Evolutionary conservation across 1,284 basidiomycete genomes (phyloP).

Genomic region (Amylostereum areolatum): DNA sequence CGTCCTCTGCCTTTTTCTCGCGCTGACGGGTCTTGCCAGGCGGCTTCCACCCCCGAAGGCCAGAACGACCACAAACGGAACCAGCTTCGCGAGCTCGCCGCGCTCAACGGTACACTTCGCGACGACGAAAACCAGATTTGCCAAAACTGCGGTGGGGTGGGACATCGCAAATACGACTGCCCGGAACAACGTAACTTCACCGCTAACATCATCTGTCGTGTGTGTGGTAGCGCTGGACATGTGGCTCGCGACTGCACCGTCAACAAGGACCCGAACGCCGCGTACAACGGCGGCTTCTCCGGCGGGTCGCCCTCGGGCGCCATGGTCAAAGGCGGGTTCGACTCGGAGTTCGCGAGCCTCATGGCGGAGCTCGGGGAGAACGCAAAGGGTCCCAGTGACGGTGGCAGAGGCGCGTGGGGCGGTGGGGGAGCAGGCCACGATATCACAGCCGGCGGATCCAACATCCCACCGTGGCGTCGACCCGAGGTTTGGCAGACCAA

Average conservation of each 20-base stretch:
- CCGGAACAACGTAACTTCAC: conserved; percentile 95
- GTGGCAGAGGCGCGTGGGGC: conserved; percentile 53
- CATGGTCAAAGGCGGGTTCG: conserved; percentile 69
- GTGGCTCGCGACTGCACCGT: conserved; percentile 96
- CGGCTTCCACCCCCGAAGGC: conserved; percentile 97
- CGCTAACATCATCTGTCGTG: conserved; percentile 95
- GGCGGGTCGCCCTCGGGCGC: conserved; percentile 31
- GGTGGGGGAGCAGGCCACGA: conserved; percentile 58
- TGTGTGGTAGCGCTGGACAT: conserved; percentile 92
- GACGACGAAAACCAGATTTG: conserved; percentile 99
- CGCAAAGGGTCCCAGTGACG: conserved; percentile 51
- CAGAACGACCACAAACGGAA: conserved; percentile 99
- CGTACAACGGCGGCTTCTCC: conserved; percentile 15
- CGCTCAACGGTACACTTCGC: conserved; percentile 96
- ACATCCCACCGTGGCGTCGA: conserved; percentile 81
- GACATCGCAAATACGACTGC: conserved; percentile 96
- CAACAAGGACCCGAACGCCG: conserved; percentile 69
- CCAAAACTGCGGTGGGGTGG: conserved; percentile 94
- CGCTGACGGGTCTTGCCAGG: conserved; percentile 41
- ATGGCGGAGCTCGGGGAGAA: conserved; percentile 98
- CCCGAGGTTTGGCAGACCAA: conserved; percentile 74
- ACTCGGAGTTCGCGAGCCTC: conserved; percentile 94
- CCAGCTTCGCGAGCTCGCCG: conserved; percentile 96
- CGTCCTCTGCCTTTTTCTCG: neutral
- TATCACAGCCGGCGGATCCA: conserved; percentile 73